Conservation (phyloP, 2,329 filamentous ascomycete species). For the Ustulina deusta region DNA sequence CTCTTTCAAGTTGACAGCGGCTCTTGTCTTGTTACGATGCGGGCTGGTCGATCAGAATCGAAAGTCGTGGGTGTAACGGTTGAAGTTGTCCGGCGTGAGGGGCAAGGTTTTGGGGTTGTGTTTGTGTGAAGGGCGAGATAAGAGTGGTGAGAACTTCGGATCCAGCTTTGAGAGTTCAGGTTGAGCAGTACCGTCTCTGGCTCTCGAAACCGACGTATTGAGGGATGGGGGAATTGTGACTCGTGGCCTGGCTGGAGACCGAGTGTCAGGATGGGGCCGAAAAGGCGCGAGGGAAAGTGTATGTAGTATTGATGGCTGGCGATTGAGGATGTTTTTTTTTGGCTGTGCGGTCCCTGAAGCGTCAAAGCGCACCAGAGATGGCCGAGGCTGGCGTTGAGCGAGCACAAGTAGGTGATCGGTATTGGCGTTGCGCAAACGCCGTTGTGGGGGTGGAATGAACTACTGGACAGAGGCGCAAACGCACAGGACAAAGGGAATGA, state of each 20-base stretch:
- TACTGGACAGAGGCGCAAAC: conserved; percentile 10
- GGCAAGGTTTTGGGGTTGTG: conserved; percentile 19
- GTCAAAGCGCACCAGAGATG: conserved; percentile 28
- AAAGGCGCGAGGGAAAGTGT: background rate
- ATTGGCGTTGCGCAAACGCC: conserved; percentile 33
- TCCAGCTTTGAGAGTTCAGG: conserved; percentile 19
- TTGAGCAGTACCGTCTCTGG: conserved; percentile 14
- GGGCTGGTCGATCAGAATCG: conserved; percentile 6
- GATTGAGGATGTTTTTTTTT: conserved; percentile 10
- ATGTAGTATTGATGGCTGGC: background rate
- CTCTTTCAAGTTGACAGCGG: conserved; percentile 2
- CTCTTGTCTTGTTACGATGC: conserved; percentile 12
- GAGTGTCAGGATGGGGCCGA: background rate
- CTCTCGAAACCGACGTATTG: background rate
- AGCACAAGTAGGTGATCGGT: conserved; percentile 24
- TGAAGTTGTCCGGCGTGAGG: conserved; percentile 27
- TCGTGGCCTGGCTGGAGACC: background rate
- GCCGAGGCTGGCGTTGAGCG: conserved; percentile 34
- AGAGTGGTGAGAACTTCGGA: conserved; percentile 7
- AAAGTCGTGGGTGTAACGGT: conserved; percentile 16
- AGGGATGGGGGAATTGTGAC: background rate
- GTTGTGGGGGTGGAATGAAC: conserved; percentile 31
- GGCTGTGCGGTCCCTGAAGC: background rate
- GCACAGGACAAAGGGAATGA: background rate
- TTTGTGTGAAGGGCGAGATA: conserved; percentile 22